Evolutionary conservation across 179 eudicot genomes (phyloP).

Genomic region (Nepenthes alata): DNA sequence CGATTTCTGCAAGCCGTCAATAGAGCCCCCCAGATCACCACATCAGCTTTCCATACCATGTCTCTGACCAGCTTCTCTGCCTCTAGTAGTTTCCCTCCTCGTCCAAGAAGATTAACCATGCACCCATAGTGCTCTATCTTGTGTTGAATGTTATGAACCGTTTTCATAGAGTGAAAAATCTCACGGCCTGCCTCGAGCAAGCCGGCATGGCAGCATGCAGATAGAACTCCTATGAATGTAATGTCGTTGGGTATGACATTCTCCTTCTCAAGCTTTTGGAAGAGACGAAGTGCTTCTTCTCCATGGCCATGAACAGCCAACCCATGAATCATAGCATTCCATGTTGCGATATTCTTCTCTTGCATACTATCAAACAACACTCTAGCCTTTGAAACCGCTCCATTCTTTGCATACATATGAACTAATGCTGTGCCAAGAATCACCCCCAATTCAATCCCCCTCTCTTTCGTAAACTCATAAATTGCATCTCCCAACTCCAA

Average conservation of each 20-base stretch:
- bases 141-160: conserved; percentile 36
- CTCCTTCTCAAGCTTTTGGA: conserved; percentile 25
- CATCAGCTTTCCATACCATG: conserved; percentile 57
- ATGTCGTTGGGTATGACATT: conserved; percentile 34
- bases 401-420: conserved; percentile 65
- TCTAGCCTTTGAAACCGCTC: conserved; percentile 38
- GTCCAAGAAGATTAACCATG: conserved; percentile 64
- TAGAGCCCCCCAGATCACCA: conserved; percentile 63
- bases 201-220: conserved; percentile 79
- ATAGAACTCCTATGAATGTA: conserved; percentile 54
- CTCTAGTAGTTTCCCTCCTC: conserved; percentile 42
- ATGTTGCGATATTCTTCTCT: conserved; percentile 46
- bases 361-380: conserved; percentile 37
- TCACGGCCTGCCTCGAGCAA: conserved; percentile 34
- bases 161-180: conserved; percentile 40
- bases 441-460: conserved; percentile 30
- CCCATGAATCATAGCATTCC: conserved; percentile 79
- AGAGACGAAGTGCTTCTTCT: conserved; percentile 37
- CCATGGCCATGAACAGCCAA: conserved; percentile 68
- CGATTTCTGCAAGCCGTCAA: conserved; percentile 40
- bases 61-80: conserved; percentile 47
- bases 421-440: conserved; percentile 75
- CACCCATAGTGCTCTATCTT: conserved; percentile 62
- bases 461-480: conserved; percentile 32
- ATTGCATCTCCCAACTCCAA: conserved; percentile 50